Conservation (phyloP, 2,329 filamentous ascomycete species). For the Biscogniauxia marginata region DNA sequence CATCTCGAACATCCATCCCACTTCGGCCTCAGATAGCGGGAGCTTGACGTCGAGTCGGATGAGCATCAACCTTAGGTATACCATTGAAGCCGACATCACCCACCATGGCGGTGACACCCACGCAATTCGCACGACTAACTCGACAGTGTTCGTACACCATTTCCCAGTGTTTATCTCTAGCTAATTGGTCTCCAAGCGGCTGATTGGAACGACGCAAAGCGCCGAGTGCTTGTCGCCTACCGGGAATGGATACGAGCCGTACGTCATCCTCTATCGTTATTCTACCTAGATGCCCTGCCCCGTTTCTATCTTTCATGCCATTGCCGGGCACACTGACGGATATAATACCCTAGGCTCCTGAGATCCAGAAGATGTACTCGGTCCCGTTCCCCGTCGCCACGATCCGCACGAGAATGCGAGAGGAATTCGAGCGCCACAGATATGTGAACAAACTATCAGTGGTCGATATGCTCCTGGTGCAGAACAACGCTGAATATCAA, state of each 20-base stretch:
- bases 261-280: slow-evolving; percentile 45
- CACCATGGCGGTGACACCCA: slow-evolving; percentile 86
- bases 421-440: slow-evolving; percentile 95
- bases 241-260: slow-evolving; percentile 95
- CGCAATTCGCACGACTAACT: slow-evolving; percentile 81
- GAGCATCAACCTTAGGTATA: slow-evolving; percentile 26
- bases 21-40: slow-evolving; percentile 8
- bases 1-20: slow-evolving; percentile 9
- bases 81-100: slow-evolving; percentile 38
- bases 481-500: slow-evolving; percentile 94
- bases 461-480: slow-evolving; percentile 85
- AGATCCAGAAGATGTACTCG: slow-evolving; percentile 97
- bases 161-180: slow-evolving; percentile 4
- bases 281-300: neutral
- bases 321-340: neutral
- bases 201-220: slow-evolving; percentile 87
- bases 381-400: slow-evolving; percentile 83
- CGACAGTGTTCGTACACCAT: slow-evolving; percentile 64
- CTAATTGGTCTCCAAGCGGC: slow-evolving; percentile 59
- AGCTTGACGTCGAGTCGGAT: slow-evolving; percentile 32
- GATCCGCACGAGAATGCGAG: slow-evolving; percentile 88
- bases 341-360: slow-evolving; percentile 71
- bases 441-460: slow-evolving; percentile 86
- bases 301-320: neutral
- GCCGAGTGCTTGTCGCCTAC: slow-evolving; percentile 84